A percentile compares a stretch with the other conserved stretches of the same genome.
These are phyloP conservation scores for Grosmannia huntii DNA, from an alignment of 2,329 filamentous ascomycete species.

Conservation along the genomic window DNA sequence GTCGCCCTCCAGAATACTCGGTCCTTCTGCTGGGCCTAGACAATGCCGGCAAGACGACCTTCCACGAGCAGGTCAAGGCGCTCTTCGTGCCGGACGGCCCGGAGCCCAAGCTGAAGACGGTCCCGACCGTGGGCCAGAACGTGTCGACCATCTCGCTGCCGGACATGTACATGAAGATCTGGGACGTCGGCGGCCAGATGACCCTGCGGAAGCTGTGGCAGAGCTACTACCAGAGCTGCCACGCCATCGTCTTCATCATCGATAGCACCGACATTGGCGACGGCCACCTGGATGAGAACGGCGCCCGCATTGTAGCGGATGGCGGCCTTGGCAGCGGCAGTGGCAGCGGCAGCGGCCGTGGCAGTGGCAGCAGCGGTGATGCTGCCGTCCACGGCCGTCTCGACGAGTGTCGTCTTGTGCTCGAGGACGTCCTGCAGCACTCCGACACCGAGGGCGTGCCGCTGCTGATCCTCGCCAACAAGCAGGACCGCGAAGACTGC, in stretches of 20 bases:
- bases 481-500: constrained; percentile 94
- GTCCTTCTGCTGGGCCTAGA: constrained; percentile 94
- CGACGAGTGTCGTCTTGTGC: constrained; percentile 77
- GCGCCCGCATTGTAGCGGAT: constrained; percentile 17
- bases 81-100: constrained; percentile 56
- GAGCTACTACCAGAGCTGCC: constrained; percentile 84
- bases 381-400: constrained; percentile 39
- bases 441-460: constrained; percentile 85
- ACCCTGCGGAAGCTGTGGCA: constrained; percentile 86
- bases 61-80: constrained; percentile 91
- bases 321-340: neutral
- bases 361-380: constrained; percentile 14
- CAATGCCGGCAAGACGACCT: constrained; percentile 96
- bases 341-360: neutral
- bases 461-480: constrained; percentile 85
- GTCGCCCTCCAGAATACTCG: constrained; percentile 66
- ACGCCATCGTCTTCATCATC: constrained; percentile 96
- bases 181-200: constrained; percentile 94
- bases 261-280: constrained; percentile 91
- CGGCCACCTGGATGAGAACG: constrained; percentile 41
- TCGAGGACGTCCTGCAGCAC: constrained; percentile 81
- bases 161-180: constrained; percentile 96
- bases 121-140: constrained; percentile 95
- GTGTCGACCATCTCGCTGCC: constrained; percentile 82
- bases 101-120: constrained; percentile 65